Evolutionary conservation across 495 filamentous ascomycete genomes (phyloP).

Genomic region (Articulospora tetracladia): DNA sequence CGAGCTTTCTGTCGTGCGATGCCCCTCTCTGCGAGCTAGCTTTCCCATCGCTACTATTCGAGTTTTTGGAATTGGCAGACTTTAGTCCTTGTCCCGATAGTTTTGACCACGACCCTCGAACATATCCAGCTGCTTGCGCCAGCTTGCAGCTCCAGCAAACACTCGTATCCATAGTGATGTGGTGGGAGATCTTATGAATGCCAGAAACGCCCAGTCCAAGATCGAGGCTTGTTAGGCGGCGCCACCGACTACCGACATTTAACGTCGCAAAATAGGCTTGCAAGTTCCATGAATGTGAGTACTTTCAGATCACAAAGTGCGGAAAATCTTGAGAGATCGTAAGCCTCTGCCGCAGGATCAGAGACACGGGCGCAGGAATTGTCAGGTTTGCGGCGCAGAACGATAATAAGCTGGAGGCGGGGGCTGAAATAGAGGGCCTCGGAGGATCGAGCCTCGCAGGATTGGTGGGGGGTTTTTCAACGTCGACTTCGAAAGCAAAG

Average conservation of each 20-base stretch:
- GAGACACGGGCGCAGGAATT: background rate
- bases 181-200: background rate
- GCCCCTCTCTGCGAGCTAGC: background rate
- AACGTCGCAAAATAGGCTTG: background rate
- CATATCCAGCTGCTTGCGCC: conserved; percentile 6
- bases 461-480: background rate
- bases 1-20: background rate
- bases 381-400: background rate
- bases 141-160: conserved; percentile 9
- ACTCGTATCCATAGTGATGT: background rate
- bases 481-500: background rate
- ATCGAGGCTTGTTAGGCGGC: background rate
- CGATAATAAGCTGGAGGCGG: background rate
- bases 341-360: background rate
- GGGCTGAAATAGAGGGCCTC: background rate
- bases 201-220: background rate
- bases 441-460: background rate
- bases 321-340: background rate
- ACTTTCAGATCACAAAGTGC: background rate
- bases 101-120: conserved; percentile 3
- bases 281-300: conserved; percentile 10
- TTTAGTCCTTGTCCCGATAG: background rate
- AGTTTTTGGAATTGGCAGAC: no score
- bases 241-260: conserved; percentile 12
- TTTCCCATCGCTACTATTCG: background rate